Base-by-base conservation (phyloP, 1,139 yeast genomes). In the Candida tunisiensis region DNA sequence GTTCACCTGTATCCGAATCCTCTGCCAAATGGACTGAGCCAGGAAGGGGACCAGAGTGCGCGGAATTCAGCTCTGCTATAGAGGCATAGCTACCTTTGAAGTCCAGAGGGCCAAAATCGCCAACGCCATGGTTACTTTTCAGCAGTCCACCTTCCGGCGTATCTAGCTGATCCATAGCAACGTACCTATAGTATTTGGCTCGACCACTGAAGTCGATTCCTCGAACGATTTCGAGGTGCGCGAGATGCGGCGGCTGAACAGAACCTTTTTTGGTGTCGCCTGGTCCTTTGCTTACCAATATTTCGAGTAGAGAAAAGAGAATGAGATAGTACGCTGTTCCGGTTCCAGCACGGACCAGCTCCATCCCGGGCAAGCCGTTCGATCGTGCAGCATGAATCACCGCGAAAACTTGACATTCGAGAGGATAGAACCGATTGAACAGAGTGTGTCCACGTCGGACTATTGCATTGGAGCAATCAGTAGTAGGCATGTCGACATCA, bases 161-260 rank as follows among this genome's bases (percentile, higher is more conserved):
- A 10, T 10, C 8, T 9, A 8, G 9, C 19, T 17, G n/a, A 10
- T 8, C 19, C 5, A 17, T 56, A 0, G 74, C 62, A 35, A 74
- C 70, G 38, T 78, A 72, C 22, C 92, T 57, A 44, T 69, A 79
- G 39, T 69, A 78, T 41, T 78, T 77, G 36, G 63, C 59, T 38
- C 82, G 70, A 0, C 92, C 91, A 34, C 69, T 71, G 37, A 72
- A 71, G 41, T 78, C 91, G 33, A 72, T 68, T 16, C 74, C 73
- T 32, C 79, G 59, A 1, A 75, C 60, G 2, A 80, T 51, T 2
- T 63, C 50, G 24, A 56, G 42, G 25, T 59, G 55, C 9, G 51
- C 55, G 4, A 51, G 27, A 19, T 48, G 41, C 3, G 44, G 37
- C 12, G 27, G 23, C 23, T 32, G 33, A 6, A 31, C 27, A 3